These are phyloP conservation scores for Scheffersomyces cryptocercus DNA, from an alignment of 1,139 yeast species.

Conservation along the genomic window DNA sequence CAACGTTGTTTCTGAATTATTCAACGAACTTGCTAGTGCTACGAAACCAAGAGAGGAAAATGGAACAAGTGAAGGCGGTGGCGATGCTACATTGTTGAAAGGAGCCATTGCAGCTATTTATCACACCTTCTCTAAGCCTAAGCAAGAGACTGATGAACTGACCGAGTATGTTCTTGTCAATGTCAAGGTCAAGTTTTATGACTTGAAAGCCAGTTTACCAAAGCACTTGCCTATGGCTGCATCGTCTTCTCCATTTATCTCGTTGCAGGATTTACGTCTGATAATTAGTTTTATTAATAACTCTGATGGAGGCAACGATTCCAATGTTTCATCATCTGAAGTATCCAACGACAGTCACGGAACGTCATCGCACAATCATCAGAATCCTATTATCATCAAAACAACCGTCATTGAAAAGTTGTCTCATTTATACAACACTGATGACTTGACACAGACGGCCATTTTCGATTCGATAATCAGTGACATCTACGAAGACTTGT, in stretches of 20 bases:
- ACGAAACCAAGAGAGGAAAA: slow-evolving; percentile 13
- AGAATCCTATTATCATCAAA: slow-evolving; percentile 40
- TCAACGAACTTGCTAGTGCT: slow-evolving; percentile 27
- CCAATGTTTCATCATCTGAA: slow-evolving; percentile 1
- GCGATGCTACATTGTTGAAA: slow-evolving; percentile 29
- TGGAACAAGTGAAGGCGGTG: slow-evolving; percentile 5
- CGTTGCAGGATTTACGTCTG: slow-evolving; percentile 60
- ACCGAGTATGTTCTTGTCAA: slow-evolving; percentile 64
- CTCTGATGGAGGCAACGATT: slow-evolving; percentile 16
- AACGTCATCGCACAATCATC: slow-evolving; percentile 6
- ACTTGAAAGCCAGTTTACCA: slow-evolving; percentile 62
- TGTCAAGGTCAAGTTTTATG: slow-evolving; percentile 61
- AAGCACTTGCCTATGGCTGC: slow-evolving; percentile 52
- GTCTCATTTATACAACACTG: slow-evolving; percentile 51
- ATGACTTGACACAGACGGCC: slow-evolving; percentile 49
- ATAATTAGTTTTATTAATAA: slow-evolving; percentile 60
- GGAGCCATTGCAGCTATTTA: slow-evolving; percentile 48
- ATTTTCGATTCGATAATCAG: slow-evolving; percentile 56
- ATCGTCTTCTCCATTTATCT: slow-evolving; percentile 53
- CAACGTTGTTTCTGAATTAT: slow-evolving; percentile 26
- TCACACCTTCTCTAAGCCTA: slow-evolving; percentile 35
- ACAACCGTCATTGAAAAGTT: slow-evolving; percentile 64
- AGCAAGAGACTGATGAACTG: slow-evolving; percentile 8
- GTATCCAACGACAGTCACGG: neutral
- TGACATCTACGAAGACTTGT: slow-evolving; percentile 59